phyloP scores from a whole-genome alignment of 495 filamentous ascomycete genomes.

The Annulohypoxylon bovei region DNA sequence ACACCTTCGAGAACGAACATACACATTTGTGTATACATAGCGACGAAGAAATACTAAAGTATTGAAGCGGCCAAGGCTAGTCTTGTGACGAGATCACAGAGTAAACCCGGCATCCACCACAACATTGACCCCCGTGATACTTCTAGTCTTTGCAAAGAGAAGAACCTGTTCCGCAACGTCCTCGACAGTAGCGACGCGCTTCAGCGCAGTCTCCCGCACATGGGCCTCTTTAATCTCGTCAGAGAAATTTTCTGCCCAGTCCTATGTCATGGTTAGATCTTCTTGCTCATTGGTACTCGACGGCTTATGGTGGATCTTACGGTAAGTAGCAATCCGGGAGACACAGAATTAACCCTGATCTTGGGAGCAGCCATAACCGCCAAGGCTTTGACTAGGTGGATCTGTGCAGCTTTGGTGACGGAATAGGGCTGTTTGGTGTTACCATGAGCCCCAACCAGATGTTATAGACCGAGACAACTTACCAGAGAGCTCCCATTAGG shows the following conservation, averaged over 20 bases:
- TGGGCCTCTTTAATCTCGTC: constrained; percentile 54
- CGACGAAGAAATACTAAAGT: background rate
- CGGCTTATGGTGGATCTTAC: constrained; percentile 41
- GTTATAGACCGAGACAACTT: background rate
- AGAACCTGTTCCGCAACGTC: constrained; percentile 61
- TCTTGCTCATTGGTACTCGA: background rate
- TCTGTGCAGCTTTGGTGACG: constrained; percentile 66
- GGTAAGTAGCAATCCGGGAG: constrained; percentile 62
- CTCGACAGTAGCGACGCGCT: constrained; percentile 62
- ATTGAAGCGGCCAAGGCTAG: background rate
- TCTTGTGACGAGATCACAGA: constrained; percentile 30
- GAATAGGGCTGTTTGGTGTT: constrained; percentile 53
- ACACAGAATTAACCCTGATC: constrained; percentile 64
- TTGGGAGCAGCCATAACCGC: constrained; percentile 61
- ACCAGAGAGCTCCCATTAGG: constrained; percentile 61
- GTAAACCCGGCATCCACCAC: constrained; percentile 56
- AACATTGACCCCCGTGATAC: constrained; percentile 56
- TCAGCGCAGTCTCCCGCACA: constrained; percentile 58
- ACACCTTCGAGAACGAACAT: background rate
- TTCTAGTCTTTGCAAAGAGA: constrained; percentile 52
- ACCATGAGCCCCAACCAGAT: background rate
- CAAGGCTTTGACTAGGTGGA: constrained; percentile 63
- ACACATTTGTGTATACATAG: background rate
- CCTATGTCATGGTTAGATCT: constrained; percentile 46
- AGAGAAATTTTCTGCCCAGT: constrained; percentile 64